A percentile compares a stretch with the other conserved stretches of the same genome.
Evolutionary conservation across 2,329 filamentous ascomycete species (phyloP).

Genomic region (Aureobasidium mangrovei): DNA sequence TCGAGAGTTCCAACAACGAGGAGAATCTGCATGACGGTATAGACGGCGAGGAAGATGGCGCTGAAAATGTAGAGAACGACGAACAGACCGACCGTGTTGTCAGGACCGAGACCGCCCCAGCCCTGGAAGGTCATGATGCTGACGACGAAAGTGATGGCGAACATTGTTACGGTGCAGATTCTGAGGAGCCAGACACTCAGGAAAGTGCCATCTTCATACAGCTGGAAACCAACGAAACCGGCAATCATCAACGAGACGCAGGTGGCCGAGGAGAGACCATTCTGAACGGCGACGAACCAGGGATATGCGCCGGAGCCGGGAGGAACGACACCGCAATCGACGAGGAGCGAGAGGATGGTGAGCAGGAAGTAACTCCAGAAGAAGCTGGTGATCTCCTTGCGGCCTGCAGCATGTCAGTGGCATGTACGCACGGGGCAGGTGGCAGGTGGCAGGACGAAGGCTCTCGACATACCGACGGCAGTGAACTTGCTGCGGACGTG

Average conservation of each 20-base stretch:
- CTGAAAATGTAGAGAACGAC: constrained; percentile 88
- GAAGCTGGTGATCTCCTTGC: constrained; percentile 72
- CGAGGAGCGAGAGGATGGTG: constrained; percentile 76
- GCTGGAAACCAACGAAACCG: constrained; percentile 94
- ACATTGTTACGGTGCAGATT: constrained; percentile 68
- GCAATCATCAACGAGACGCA: constrained; percentile 90
- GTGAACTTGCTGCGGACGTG: constrained; percentile 97
- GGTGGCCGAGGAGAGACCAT: constrained; percentile 73
- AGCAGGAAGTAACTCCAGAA: constrained; percentile 95
- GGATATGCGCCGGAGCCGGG: constrained; percentile 72
- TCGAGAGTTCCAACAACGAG: constrained; percentile 84
- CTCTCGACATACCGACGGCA: constrained; percentile 65
- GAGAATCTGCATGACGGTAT: constrained; percentile 78
- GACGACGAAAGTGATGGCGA: constrained; percentile 77
- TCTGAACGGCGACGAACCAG: constrained; percentile 85
- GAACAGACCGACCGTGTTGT: constrained; percentile 81
- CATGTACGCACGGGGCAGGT: not conserved
- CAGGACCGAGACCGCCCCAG: constrained; percentile 77
- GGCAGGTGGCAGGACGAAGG: not conserved
- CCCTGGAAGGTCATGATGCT: constrained; percentile 86
- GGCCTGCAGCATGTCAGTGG: constrained; percentile 35
- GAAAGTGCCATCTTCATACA: constrained; percentile 94
- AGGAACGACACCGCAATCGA: constrained; percentile 88
- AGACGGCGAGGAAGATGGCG: constrained; percentile 75
- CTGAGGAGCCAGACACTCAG: constrained; percentile 90